Evolutionary conservation across 2,329 filamentous ascomycete species (phyloP), one percentile per base, ranked within the genome.

Genomic region (Decorospora gaudefroyi): DNA sequence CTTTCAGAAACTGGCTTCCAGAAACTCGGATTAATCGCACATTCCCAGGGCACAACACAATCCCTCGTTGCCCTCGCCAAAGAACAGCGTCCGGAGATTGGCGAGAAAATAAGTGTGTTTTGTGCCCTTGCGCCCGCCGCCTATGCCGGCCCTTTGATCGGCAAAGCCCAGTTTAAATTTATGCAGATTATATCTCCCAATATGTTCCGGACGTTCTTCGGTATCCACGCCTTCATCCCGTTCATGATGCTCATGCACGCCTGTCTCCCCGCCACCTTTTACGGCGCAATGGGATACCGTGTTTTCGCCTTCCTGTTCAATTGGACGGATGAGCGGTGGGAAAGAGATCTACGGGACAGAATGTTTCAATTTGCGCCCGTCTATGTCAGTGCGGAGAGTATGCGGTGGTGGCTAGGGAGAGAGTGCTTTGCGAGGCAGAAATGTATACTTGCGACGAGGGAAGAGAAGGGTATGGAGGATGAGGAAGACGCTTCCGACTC

Each of bases 361-460:
- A 86, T 95, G 80, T 96, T 97, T 68, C 89, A 93, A 61, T 96
- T 95, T 56, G 84, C 90, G 0, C 92, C 92, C 1, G 89, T 95
- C 0, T 95, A 95, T 61, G 89, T 96, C 36, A 90, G 85, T 57
- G 82, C 89, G 1, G 90, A 96, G 72, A 86, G 84, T 46, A 96
- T 96, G 89, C 79, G 89, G 4, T 97, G 92, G 92, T 96, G 92
- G 92, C 78, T 96, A 0, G 92, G 91, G 0, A 76, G 85, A 3
- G 89, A 93, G 59, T 90, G 90, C 57, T 96, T 95, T 62, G 86
- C 83, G 17, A 83, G 79, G 58, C 89, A 96, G 61, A 89, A 88
- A 65, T 96, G 91, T 64, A 95, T 96, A 37, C 75, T 96, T 5
- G 80, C 88, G 1, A 95, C 90, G 1, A 80, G 81, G 26, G 87